Base-by-base conservation (phyloP, 2,329 filamentous ascomycete species). In the Cladosporium sp. region DNA sequence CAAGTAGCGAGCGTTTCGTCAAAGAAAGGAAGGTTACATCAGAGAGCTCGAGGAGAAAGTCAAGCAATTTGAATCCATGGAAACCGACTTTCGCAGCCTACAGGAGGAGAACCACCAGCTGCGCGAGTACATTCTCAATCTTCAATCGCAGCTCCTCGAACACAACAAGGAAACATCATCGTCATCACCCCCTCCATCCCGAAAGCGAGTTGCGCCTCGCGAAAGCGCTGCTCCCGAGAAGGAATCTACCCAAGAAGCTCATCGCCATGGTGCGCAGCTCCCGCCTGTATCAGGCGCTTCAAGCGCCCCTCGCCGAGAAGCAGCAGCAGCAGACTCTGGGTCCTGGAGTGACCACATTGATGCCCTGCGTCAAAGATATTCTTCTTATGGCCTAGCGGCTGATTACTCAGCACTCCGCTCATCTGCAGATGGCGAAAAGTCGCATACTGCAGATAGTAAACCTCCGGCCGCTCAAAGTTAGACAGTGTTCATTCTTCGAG, bases 11-110 rank as follows among this genome's bases (percentile, higher is more conserved):
- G 93, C 93, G 36, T 98, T 98, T 72, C 88, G 93, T 36, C 91
- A 97, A 72, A 86, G 93, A 55, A 98, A 98, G 68, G 93, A 98
- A 71, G 88, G 88, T 39, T 96, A 98, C 68, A 98, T 98, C 69
- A 95, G 95, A 75, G 94, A 95, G 68, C 79, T 98, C 6, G 93
- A 98, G 70, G 86, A 93, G 65, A 88, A 97, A 67, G 89, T 96
- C 45, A 84, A 88, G 62, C 88, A 93, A 25, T 87, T 83, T 57
- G 78, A 82, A 59, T 78, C 82, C 15, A 80, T 95, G 69, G 86
- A 90, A 58, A 80, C 86, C 55, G 82, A 80, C 50, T 89, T 82
- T 69, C 93, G 95, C 68, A 73, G 78, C n/a, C 73, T 95, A 20
- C 88, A 95, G 65, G 77, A 81, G 22, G 92, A 98, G 68, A 95